Evolutionary conservation across 805 yeast genomes (phyloP).

Genomic region (baker's yeast (Saccharomyces cerevisiae)): DNA sequence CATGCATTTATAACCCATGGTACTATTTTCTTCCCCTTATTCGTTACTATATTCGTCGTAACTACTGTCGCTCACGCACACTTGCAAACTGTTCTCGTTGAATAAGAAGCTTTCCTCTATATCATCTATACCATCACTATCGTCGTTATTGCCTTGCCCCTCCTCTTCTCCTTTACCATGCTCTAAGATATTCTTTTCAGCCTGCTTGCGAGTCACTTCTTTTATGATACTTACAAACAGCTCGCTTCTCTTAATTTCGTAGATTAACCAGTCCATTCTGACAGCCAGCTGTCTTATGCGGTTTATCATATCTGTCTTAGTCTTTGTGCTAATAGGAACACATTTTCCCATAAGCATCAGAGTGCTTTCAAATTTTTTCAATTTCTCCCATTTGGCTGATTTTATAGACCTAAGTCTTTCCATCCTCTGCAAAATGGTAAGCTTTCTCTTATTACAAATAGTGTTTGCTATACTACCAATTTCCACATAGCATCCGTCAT

Average conservation of each 20-base stretch:
- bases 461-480: slow-evolving; percentile 26
- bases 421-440: slow-evolving; percentile 28
- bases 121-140: slow-evolving; percentile 5
- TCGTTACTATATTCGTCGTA: neutral
- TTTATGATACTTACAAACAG: slow-evolving; percentile 33
- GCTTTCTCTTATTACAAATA: slow-evolving; percentile 19
- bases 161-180: neutral
- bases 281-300: slow-evolving; percentile 42
- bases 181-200: neutral
- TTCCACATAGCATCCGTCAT: slow-evolving; percentile 18
- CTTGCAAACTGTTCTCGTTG: slow-evolving; percentile 13
- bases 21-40: neutral
- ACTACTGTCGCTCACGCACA: slow-evolving; percentile 4
- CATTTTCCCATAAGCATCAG: slow-evolving; percentile 36
- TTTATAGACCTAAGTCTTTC: slow-evolving; percentile 31
- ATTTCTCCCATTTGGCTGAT: slow-evolving; percentile 29
- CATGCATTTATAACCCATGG: neutral
- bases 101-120: slow-evolving; percentile 17
- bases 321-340: slow-evolving; percentile 48
- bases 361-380: slow-evolving; percentile 32
- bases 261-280: slow-evolving; percentile 49
- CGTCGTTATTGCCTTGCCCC: neutral
- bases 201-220: slow-evolving; percentile 3
- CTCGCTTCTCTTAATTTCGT: slow-evolving; percentile 40
- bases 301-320: slow-evolving; percentile 40